Percentiles rank a stretch among this genome's conserved stretches.
phyloP scores from a whole-genome alignment of 805 yeast genomes.

The Pichia insulana region DNA sequence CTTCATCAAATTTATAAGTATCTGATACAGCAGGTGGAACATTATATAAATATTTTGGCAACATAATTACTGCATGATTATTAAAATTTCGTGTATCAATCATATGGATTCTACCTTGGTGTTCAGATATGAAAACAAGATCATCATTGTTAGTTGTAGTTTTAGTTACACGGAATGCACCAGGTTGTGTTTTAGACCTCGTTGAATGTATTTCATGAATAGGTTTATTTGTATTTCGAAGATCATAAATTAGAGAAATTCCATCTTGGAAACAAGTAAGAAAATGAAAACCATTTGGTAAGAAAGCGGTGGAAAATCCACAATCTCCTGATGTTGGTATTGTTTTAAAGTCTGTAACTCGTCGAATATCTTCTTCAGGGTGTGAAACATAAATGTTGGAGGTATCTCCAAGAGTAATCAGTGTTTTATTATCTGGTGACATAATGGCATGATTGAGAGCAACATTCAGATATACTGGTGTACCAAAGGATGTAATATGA shows the following conservation, averaged over 20 bases:
- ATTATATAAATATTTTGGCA: constrained; percentile 35
- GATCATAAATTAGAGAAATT: constrained; percentile 63
- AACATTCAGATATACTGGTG: constrained; percentile 43
- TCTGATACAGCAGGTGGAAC: constrained; percentile 1
- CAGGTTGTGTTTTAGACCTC: constrained; percentile 39
- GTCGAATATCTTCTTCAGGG: constrained; percentile 23
- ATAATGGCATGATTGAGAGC: constrained; percentile 69
- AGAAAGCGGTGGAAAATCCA: constrained; percentile 77
- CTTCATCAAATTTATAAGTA: not conserved
- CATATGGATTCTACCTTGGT: constrained; percentile 78
- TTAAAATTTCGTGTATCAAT: constrained; percentile 67
- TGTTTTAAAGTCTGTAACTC: constrained; percentile 29
- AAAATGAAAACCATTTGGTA: constrained; percentile 64
- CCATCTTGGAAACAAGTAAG: constrained; percentile 87
- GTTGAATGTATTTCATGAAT: constrained; percentile 51
- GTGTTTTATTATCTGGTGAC: constrained; percentile 51
- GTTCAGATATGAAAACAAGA: constrained; percentile 69
- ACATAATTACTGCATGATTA: constrained; percentile 67
- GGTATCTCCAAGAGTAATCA: constrained; percentile 73
- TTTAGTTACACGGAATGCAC: constrained; percentile 35
- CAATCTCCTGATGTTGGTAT: constrained; percentile 53
- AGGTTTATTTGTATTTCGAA: constrained; percentile 51
- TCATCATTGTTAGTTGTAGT: constrained; percentile 66
- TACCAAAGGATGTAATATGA: constrained; percentile 26
- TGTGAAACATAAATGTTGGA: constrained; percentile 52